These are phyloP conservation scores for Suhomyces tanzawaensis DNA, from an alignment of 805 yeast species.

Conservation along the genomic window DNA sequence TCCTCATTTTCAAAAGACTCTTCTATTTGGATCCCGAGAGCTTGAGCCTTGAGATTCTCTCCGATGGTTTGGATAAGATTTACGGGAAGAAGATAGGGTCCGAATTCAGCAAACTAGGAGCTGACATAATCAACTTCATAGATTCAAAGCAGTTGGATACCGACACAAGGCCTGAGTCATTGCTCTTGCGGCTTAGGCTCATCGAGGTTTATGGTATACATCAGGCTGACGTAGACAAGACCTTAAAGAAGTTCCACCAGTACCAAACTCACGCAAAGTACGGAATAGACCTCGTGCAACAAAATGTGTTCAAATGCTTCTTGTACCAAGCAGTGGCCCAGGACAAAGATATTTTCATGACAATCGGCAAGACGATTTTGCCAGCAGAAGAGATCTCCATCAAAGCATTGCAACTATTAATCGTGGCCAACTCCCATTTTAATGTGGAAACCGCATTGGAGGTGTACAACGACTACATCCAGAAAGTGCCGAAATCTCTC, in stretches of 20 bases:
- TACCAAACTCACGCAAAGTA: conserved; percentile 38
- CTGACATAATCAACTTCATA: conserved; percentile 17
- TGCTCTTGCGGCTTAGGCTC: conserved; percentile 29
- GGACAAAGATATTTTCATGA: conserved; percentile 25
- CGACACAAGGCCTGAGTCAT: conserved; percentile 25
- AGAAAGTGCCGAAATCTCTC: conserved; percentile 28
- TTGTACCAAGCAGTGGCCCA: conserved; percentile 39
- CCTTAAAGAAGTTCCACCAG: conserved; percentile 37
- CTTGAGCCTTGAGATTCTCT: not conserved
- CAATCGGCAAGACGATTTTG: conserved; percentile 39
- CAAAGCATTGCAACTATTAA: conserved; percentile 37
- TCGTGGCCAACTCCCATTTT: conserved; percentile 41
- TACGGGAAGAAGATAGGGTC: not conserved
- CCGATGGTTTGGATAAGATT: not conserved
- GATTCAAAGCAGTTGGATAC: conserved; percentile 22
- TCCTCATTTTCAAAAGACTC: conserved; percentile 5
- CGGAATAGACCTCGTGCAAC: conserved; percentile 41
- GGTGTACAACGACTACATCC: conserved; percentile 47
- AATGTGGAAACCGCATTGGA: conserved; percentile 39
- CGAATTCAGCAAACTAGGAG: not conserved
- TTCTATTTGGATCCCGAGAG: not conserved
- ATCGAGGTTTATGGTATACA: conserved; percentile 35
- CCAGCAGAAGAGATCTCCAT: conserved; percentile 25
- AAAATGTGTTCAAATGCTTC: conserved; percentile 38
- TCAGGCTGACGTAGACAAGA: conserved; percentile 22